Evolutionary conservation across 306 rosid genomes (phyloP).

Genomic region (Medicago arabica): DNA sequence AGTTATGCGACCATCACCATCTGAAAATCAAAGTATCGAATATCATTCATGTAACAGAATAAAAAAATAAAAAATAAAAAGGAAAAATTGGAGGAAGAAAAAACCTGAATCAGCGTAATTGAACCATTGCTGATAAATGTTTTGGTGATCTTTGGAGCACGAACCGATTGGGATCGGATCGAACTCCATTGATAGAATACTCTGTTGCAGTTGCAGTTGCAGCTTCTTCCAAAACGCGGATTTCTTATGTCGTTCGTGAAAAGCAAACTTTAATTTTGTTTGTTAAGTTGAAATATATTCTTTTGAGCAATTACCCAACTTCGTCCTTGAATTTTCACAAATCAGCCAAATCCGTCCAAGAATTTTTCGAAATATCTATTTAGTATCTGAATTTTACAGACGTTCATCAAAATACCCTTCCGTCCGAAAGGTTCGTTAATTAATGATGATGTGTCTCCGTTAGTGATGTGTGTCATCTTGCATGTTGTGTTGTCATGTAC

Average conservation of each 20-base stretch:
- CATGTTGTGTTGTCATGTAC: too few species aligned
- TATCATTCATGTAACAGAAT: too few species aligned
- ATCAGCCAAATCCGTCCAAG: too few species aligned
- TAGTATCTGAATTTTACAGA: too few species aligned
- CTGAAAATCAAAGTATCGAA: slow-evolving; percentile 49
- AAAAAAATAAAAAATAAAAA: not conserved
- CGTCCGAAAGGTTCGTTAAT: too few species aligned
- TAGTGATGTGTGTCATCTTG: too few species aligned
- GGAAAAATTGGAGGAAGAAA: not conserved
- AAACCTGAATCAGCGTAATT: slow-evolving; percentile 79
- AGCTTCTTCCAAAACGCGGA: not conserved
- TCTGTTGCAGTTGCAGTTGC: not conserved
- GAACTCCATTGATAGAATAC: slow-evolving; percentile 66
- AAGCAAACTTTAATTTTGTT: too few species aligned
- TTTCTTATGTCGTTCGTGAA: not conserved
- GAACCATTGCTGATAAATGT: slow-evolving; percentile 80
- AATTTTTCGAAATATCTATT: too few species aligned
- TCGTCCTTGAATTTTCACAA: too few species aligned
- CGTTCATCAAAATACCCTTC: too few species aligned
- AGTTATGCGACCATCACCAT: slow-evolving; percentile 88
- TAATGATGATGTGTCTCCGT: too few species aligned
- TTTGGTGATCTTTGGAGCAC: slow-evolving; percentile 77
- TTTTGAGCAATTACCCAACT: too few species aligned
- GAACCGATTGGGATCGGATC: slow-evolving; percentile 64
- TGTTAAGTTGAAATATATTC: not conserved